Evolutionary conservation across 257 asterid species (phyloP).

Genomic region (Coffea canephora): DNA sequence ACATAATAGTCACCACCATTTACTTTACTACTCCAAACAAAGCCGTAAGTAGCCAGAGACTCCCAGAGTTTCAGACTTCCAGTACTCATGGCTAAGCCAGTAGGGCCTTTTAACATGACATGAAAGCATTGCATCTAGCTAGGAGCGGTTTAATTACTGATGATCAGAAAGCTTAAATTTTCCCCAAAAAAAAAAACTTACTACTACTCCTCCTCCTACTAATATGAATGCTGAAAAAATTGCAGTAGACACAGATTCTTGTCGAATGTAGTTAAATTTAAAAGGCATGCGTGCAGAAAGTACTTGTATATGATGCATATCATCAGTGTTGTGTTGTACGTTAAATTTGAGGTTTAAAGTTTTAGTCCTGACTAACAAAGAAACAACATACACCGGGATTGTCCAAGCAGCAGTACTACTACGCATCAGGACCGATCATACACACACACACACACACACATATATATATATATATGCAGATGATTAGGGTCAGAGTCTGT

Average conservation of each 20-base stretch:
- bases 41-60: slow-evolving; percentile 1
- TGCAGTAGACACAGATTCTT: neutral
- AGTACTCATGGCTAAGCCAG: too few species aligned
- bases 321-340: neutral
- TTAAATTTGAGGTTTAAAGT: neutral
- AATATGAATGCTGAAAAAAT: neutral
- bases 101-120: neutral
- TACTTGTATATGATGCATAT: neutral
- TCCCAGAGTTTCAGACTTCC: neutral
- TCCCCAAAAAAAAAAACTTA: too few species aligned
- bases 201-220: too few species aligned
- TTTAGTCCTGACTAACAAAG: too few species aligned
- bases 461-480: neutral
- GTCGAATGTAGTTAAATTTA: neutral
- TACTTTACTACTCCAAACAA: neutral
- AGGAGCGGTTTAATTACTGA: too few species aligned
- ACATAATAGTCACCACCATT: neutral
- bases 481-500: neutral
- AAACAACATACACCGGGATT: neutral
- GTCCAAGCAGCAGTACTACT: too few species aligned
- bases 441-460: too few species aligned
- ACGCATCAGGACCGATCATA: too few species aligned
- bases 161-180: too few species aligned
- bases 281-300: neutral
- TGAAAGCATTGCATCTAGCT: neutral